phyloP scores from a whole-genome alignment of 306 rosid genomes.

The Corylus americana region DNA sequence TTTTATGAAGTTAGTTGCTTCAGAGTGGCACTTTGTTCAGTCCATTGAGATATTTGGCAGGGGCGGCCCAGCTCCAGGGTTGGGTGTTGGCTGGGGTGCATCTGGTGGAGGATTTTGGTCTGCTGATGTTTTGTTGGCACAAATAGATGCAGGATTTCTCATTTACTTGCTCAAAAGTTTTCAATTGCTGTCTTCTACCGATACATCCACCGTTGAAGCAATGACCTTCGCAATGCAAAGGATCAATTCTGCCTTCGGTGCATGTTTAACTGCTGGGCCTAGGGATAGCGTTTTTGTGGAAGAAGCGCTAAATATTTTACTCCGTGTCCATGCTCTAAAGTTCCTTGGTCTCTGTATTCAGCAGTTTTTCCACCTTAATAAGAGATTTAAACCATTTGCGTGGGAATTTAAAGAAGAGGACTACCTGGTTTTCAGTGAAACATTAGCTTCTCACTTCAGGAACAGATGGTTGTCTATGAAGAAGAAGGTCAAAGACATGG shows the following conservation, averaged over 20 bases:
- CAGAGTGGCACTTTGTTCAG: constrained; percentile 53
- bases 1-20: constrained; percentile 57
- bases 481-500: constrained; percentile 49
- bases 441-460: constrained; percentile 72
- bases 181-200: constrained; percentile 30
- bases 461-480: constrained; percentile 76
- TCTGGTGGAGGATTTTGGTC: constrained; percentile 95
- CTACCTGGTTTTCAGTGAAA: constrained; percentile 53
- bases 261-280: constrained; percentile 79
- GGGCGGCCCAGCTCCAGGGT: constrained; percentile 97
- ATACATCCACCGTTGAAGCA: constrained; percentile 44
- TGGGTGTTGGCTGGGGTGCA: constrained; percentile 94
- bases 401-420: constrained; percentile 77
- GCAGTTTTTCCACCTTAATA: constrained; percentile 41
- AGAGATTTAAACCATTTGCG: constrained; percentile 42
- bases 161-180: constrained; percentile 51
- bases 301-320: constrained; percentile 56
- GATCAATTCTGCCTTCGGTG: constrained; percentile 57
- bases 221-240: constrained; percentile 37
- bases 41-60: constrained; percentile 79
- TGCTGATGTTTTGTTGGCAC: constrained; percentile 52
- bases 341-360: constrained; percentile 56
- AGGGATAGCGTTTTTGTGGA: constrained; percentile 45
- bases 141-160: constrained; percentile 61
- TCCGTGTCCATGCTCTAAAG: constrained; percentile 58